These are phyloP conservation scores for Aspergillus latus DNA, from an alignment of 2,329 filamentous ascomycete genomes.

Conservation along the genomic window DNA sequence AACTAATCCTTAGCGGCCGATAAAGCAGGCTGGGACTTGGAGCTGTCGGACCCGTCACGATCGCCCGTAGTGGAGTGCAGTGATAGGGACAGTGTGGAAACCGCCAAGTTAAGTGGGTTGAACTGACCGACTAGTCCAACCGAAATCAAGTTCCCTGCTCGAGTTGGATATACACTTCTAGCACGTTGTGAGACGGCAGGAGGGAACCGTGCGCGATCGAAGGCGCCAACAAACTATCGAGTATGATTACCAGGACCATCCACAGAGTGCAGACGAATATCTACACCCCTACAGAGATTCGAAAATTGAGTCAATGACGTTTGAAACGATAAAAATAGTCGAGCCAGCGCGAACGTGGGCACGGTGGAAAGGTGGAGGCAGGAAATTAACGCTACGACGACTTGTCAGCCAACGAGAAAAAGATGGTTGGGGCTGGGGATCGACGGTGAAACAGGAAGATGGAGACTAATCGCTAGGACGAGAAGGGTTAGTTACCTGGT, in stretches of 20 bases:
- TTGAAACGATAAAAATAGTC: conserved; percentile 7
- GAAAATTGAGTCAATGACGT: conserved; percentile 1
- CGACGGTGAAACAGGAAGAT: conserved; percentile 7
- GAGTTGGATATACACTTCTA: conserved; percentile 11
- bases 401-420: conserved; percentile 9
- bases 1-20: conserved; percentile 30
- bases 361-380: conserved; percentile 8
- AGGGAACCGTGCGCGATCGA: conserved; percentile 2
- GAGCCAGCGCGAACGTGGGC: conserved; percentile 1
- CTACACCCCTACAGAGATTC: not conserved
- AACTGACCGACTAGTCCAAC: conserved; percentile 11
- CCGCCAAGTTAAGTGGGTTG: conserved; percentile 30
- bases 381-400: conserved; percentile 6
- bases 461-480: conserved; percentile 1
- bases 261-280: not conserved
- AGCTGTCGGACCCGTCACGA: conserved; percentile 28
- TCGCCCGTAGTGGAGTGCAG: conserved; percentile 27
- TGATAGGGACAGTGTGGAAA: conserved; percentile 22
- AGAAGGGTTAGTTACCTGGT: conserved; percentile 7
- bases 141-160: conserved; percentile 8
- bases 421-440: conserved; percentile 9
- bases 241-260: conserved; percentile 5
- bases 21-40: conserved; percentile 31
- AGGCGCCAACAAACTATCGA: not conserved
- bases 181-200: conserved; percentile 10